phyloP scores from a whole-genome alignment of 352 stramenopile genomes.

The Pythium insidiosum region DNA sequence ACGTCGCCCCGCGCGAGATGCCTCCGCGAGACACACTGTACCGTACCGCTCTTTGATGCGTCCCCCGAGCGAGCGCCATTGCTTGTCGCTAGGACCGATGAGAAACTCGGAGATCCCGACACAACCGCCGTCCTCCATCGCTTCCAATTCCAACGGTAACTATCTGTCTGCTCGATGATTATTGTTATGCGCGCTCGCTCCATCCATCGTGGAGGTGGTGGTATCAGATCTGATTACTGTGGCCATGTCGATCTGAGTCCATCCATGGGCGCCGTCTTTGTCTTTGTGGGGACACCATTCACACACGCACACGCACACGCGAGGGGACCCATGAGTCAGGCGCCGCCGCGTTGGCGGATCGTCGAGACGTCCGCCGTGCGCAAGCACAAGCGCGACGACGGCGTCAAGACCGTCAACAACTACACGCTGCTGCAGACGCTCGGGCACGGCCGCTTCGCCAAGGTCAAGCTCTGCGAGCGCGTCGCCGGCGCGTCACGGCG shows the following conservation, averaged over 20 bases:
- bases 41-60: neutral
- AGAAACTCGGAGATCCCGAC: neutral
- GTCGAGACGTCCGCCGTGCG: conserved; percentile 44
- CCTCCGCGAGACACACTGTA: neutral
- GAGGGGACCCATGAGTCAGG: neutral
- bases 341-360: conserved; percentile 45
- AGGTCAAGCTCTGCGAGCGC: conserved; percentile 79
- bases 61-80: neutral
- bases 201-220: no score
- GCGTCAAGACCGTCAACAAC: conserved; percentile 72
- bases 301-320: no score
- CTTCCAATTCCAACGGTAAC: neutral
- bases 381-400: conserved; percentile 36
- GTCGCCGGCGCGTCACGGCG: conserved; percentile 17
- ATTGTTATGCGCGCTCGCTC: no score
- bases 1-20: neutral
- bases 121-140: neutral
- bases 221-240: no score
- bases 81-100: neutral
- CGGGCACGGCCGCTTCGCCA: conserved; percentile 74
- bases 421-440: conserved; percentile 63
- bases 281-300: no score
- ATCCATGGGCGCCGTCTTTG: no score
- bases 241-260: no score
- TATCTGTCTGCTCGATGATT: no score